phyloP scores from a whole-genome alignment of 2,329 filamentous ascomycete genomes.

The Epichloe typhina region DNA sequence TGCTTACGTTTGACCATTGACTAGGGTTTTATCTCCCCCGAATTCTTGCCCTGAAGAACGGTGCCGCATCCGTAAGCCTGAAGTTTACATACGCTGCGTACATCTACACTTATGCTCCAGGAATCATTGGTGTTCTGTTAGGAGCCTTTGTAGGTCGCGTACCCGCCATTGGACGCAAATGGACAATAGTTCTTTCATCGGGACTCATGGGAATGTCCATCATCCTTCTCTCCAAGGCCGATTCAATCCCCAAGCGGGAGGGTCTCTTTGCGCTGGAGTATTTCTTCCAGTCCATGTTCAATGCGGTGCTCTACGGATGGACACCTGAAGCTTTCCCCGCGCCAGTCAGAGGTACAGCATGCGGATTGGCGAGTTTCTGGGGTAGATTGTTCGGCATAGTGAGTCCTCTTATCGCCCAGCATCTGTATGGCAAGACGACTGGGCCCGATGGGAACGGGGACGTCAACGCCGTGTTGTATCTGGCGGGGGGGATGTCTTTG shows the following conservation, averaged over 20 bases:
- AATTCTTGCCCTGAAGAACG: conserved; percentile 39
- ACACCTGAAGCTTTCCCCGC: conserved; percentile 46
- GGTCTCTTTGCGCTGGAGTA: conserved; percentile 29
- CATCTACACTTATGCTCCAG: conserved; percentile 40
- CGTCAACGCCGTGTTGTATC: conserved; percentile 38
- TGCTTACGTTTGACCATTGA: not conserved
- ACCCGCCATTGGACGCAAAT: conserved; percentile 25
- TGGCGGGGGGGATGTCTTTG: conserved; percentile 41
- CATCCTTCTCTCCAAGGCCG: conserved; percentile 30
- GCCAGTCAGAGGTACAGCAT: conserved; percentile 40
- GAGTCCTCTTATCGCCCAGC: conserved; percentile 40
- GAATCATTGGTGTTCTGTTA: conserved; percentile 35
- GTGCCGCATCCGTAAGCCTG: conserved; percentile 27
- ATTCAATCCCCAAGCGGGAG: conserved; percentile 23
- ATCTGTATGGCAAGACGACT: conserved; percentile 20
- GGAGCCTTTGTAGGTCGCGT: conserved; percentile 28
- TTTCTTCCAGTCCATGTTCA: conserved; percentile 30
- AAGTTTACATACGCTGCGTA: conserved; percentile 36
- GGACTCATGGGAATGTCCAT: conserved; percentile 32
- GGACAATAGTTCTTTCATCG: conserved; percentile 32
- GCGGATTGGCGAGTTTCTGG: conserved; percentile 45
- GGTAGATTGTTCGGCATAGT: conserved; percentile 45
- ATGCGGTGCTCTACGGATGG: conserved; percentile 26
- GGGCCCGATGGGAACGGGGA: conserved; percentile 18
- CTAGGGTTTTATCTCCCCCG: conserved; percentile 28